Conservation (phyloP, 2,329 filamentous ascomycete species). For the Rhynchosporium graminicola region DNA sequence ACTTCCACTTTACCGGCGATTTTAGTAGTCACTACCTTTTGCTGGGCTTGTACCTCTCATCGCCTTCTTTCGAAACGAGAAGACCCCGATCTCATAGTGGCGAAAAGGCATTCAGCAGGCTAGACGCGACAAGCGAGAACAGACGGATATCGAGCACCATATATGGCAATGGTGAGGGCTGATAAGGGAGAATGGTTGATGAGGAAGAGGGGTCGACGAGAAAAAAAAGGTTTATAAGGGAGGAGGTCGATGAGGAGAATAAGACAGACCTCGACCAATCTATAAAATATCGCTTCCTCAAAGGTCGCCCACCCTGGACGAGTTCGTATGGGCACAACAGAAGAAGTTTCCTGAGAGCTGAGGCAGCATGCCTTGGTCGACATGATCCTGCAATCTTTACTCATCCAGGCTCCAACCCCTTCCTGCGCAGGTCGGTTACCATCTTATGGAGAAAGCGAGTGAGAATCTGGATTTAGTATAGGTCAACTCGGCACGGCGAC, state of each 20-base stretch:
- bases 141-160: neutral
- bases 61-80: neutral
- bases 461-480: no score
- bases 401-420: no score
- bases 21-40: neutral
- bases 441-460: no score
- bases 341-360: constrained; percentile 6
- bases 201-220: neutral
- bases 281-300: neutral
- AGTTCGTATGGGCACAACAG: neutral
- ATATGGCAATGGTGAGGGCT: neutral
- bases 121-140: neutral
- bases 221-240: no score
- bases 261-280: neutral
- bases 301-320: neutral
- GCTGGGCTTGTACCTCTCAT: neutral
- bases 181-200: neutral
- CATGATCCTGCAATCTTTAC: neutral
- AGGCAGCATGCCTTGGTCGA: neutral
- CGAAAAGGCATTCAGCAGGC: neutral
- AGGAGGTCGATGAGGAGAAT: neutral
- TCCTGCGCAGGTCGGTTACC: no score
- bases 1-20: neutral
- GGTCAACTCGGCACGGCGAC: no score
- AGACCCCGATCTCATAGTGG: neutral